These are phyloP conservation scores for Spirogloea muscicola DNA, from an alignment of 139 green algal genomes.

Conservation along the genomic window DNA sequence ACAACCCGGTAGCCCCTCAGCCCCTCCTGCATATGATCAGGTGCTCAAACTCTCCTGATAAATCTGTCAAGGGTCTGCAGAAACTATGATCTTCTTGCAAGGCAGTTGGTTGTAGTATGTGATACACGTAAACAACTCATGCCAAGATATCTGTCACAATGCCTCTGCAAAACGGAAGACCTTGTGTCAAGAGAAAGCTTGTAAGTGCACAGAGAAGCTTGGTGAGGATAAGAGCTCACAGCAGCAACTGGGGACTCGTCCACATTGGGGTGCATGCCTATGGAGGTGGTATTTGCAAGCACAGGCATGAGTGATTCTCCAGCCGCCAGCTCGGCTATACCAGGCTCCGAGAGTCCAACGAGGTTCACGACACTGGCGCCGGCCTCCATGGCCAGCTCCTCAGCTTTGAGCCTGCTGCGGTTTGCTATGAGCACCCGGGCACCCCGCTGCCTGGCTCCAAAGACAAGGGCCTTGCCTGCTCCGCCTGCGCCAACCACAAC, in stretches of 20 bases:
- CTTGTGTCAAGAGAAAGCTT: neutral
- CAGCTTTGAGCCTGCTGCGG: constrained; percentile 55
- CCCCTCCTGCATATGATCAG: constrained; percentile 24
- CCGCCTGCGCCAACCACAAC: constrained; percentile 92
- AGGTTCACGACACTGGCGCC: constrained; percentile 32
- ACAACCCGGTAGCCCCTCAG: constrained; percentile 61
- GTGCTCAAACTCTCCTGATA: neutral
- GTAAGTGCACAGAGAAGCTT: neutral
- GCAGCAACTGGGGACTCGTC: constrained; percentile 34
- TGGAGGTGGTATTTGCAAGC: constrained; percentile 86
- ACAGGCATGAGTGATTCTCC: constrained; percentile 65
- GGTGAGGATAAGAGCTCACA: constrained; percentile 7
- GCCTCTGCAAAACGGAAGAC: neutral
- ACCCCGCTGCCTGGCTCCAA: constrained; percentile 74
- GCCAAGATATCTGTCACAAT: neutral
- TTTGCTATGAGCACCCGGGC: constrained; percentile 75
- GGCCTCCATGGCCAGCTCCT: constrained; percentile 26
- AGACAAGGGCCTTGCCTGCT: constrained; percentile 82
- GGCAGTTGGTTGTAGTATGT: neutral
- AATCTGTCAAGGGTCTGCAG: neutral
- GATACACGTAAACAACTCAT: neutral
- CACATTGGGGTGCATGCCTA: constrained; percentile 86
- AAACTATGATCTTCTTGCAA: neutral
- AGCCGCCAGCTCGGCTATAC: constrained; percentile 23
- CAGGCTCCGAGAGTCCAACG: constrained; percentile 1